Conservation (phyloP, 768 basidiomycete genomes). For the Dioszegia hungarica region DNA sequence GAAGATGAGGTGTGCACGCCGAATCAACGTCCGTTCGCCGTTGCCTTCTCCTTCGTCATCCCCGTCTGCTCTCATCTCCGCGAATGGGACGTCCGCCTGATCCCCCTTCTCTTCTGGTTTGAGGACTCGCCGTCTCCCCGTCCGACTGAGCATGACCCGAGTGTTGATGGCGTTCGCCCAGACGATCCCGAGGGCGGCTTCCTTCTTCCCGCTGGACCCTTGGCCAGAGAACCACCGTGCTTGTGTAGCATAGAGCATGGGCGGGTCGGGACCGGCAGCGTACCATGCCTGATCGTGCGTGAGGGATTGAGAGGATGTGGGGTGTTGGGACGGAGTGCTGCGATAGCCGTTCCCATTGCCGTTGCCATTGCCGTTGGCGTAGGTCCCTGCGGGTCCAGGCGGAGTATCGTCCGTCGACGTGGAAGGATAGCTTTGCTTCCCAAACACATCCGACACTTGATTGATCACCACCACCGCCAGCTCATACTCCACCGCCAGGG, state of each 20-base stretch:
- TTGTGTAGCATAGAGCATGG: constrained; percentile 65
- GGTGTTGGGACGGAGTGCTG: constrained; percentile 14
- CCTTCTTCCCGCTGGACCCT: constrained; percentile 62
- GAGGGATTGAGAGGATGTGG: background rate
- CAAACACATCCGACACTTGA: constrained; percentile 78
- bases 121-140: constrained; percentile 59
- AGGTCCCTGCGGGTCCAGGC: too few species aligned
- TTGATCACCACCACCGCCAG: constrained; percentile 81
- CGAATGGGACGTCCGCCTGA: too few species aligned
- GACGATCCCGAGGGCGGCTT: constrained; percentile 77
- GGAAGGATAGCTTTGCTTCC: too few species aligned
- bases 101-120: constrained; percentile 31
- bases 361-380: too few species aligned
- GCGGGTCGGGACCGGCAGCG: constrained; percentile 19
- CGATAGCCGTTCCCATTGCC: background rate
- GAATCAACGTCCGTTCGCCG: constrained; percentile 54
- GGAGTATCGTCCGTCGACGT: too few species aligned
- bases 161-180: constrained; percentile 93
- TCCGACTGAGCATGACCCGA: constrained; percentile 75
- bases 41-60: constrained; percentile 48
- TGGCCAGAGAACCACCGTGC: constrained; percentile 70
- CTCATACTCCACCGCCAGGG: constrained; percentile 60
- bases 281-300: constrained; percentile 14
- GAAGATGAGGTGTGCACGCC: constrained; percentile 73
- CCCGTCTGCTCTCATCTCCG: too few species aligned